Evolutionary conservation across 495 filamentous ascomycete genomes (phyloP).

Genomic region (Mytilinidion resinicola): DNA sequence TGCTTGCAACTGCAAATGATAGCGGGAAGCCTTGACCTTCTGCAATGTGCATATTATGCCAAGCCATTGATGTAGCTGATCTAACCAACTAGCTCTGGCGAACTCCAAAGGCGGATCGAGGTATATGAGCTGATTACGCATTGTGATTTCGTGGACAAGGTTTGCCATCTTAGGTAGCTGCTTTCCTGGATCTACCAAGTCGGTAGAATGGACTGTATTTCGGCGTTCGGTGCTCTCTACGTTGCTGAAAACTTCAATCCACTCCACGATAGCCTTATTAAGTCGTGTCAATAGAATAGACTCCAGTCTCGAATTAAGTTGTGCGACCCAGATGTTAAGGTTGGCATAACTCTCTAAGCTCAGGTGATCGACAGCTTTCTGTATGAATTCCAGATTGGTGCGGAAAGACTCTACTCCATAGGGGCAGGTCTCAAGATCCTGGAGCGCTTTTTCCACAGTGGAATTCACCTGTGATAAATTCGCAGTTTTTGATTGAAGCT

Average conservation of each 20-base stretch:
- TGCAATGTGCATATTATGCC: constrained; percentile 85
- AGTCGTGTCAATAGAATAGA: constrained; percentile 67
- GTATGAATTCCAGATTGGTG: constrained; percentile 72
- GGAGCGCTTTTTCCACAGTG: constrained; percentile 73
- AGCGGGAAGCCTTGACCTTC: constrained; percentile 88
- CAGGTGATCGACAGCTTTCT: constrained; percentile 85
- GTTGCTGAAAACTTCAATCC: constrained; percentile 72
- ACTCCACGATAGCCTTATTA: constrained; percentile 69
- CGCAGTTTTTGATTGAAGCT: constrained; percentile 78
- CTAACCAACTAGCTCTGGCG: constrained; percentile 88
- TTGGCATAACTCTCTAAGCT: constrained; percentile 95
- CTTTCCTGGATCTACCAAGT: constrained; percentile 40
- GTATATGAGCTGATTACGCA: constrained; percentile 94
- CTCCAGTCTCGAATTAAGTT: constrained; percentile 80
- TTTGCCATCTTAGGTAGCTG: constrained; percentile 55
- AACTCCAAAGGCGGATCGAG: constrained; percentile 88
- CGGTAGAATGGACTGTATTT: constrained; percentile 40
- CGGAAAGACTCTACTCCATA: constrained; percentile 73
- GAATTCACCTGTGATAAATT: constrained; percentile 70
- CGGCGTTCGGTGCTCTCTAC: constrained; percentile 39
- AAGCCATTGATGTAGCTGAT: constrained; percentile 87
- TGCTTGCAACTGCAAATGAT: constrained; percentile 74
- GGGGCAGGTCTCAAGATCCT: constrained; percentile 76
- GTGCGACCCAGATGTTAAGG: constrained; percentile 75
- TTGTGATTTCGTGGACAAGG: constrained; percentile 83